Base-by-base conservation (phyloP, 1,284 basidiomycete genomes). In the Kalmanozyma brasiliensis region DNA sequence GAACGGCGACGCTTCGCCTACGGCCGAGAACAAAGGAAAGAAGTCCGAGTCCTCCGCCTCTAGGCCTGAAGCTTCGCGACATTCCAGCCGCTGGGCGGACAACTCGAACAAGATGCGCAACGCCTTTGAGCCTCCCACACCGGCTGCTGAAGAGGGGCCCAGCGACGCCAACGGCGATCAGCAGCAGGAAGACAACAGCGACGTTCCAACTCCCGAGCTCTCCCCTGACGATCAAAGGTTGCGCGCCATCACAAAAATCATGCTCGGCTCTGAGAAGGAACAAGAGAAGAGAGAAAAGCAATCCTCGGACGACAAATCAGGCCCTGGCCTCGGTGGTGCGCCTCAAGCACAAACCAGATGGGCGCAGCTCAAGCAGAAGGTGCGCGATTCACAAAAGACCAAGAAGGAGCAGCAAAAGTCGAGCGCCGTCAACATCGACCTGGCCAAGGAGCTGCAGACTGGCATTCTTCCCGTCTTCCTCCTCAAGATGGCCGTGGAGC, bases 401-500 rank as follows among this genome's bases (percentile, higher is more conserved):
- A 73, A 73, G 36, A 36, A 35, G 13, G 62, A 73, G 9, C 61
- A 70, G 56, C 51, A 53, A 34, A 73, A 73, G 55, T 52, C 60
- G 8, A 47, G 66, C 8, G 71, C 71, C 22, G 43, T 52, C 44
- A 29, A 24, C 4, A 49, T 73, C 30, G 66, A 70, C 29, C 53
- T 73, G 3, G 60, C 66, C 23, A 73, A 63, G 35, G 71, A 73
- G 43, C 63, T 73, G 3, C 66, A 70, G 40, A 66, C 71, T 9
- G 71, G 68, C 37, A 60, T 71, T 26, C 30, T 71, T 32, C 68
- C 68, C 2, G 68, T 71, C 46, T 71, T 71, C 36, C 60, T 79
- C 46, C 84, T 95, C 46, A 89, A 91, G 46, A 88, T 97, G 72
- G 93, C 91, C 88, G 87, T 98, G 52, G 94, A 97, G 78, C 87